Evolutionary conservation across 495 filamentous ascomycete genomes (phyloP), one percentile per base, ranked within the genome.

Genomic region (Hyphodiscus hymeniophilus): DNA sequence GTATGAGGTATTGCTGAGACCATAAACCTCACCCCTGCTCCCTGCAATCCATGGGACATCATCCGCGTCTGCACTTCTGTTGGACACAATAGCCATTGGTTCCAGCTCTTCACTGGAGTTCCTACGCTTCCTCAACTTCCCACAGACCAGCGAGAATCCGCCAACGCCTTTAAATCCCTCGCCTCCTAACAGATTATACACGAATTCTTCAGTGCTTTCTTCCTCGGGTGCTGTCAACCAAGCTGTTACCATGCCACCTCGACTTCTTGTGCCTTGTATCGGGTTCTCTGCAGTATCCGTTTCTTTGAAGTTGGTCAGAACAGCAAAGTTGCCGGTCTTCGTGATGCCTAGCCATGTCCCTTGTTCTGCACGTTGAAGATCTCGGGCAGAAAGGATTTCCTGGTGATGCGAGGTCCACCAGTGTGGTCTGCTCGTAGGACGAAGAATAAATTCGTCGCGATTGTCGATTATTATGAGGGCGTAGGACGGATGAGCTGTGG

Each of bases 311-410:
- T 99, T 99, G 45, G 94, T 97, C 30, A 99, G 74, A 30, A 94
- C 81, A 11, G 94, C 90, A 39, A 99, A 67, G 50, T 87, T 87
- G 13, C 92, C 92, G 26, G 81, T 69, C 48, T 73, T 79, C 32
- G 89, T 96, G 51, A 99, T 75, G 23, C 89, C 92, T 46, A 97
- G 80, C 92, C 94, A 99, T 36, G 94, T 97, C 20, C 92, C 92
- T 42, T 67, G 68, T 51, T 77, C 73, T 42, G 62, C 64, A 16
- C 74, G 64, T 46, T 76, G 69, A 13, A 76, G 59, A 51, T 76
- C 73, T 44, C 67, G 62, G 41, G 73, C 63, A 23, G 70, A 75
- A 32, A 77, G 67, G 47, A 78, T 63, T 36, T 73, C 47, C 47
- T 63, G 53, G 16, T 50, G 42, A 8, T 63, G 61, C 2, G 62